Base-by-base conservation (phyloP, 2,329 filamentous ascomycete genomes). In the Colletotrichum incanum region DNA sequence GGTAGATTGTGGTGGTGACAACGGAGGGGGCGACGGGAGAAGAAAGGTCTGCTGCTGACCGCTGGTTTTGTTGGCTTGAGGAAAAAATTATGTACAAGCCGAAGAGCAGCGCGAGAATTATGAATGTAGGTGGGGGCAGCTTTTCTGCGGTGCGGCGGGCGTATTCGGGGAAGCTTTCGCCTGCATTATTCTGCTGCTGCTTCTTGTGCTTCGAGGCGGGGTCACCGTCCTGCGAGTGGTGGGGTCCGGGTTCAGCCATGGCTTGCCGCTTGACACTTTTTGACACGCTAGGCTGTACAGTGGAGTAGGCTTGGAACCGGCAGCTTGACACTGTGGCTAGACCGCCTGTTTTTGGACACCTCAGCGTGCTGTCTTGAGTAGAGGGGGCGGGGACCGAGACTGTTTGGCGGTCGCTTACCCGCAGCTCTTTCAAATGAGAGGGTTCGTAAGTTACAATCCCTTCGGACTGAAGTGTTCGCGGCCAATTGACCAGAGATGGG, bases 91-190 rank as follows among this genome's bases (percentile, higher is more conserved):
- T 77, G 77, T 78, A 81, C 75, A 82, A 65, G 75, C 78, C 79
- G 75, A 82, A 76, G 74, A 84, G 76, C 75, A 79, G 76, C 74
- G 84, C 77, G 76, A 83, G 78, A 76, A 82, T 76, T 77, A 81
- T 78, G 76, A 84, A 82, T 81, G 84, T 76, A 80, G 79, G 84
- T 79, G 84, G 84, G 83, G 82, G 80, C 74, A 83, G 80, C 80
- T 83, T 82, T 82, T 80, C 79, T 75, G 78, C 73, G 67, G 78
- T 78, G 70, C 75, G 78, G 76, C 79, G 76, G 12, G 62, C 62
- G 66, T 69, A 72, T 2, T 72, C 70, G 60, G 65, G 59, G 70
- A 72, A 66, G 31, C 65, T 72, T 47, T 59, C 54, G 56, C 63
- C 49, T 34, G 66, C 64, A 73, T 65, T 61, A 69, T 70, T 74